Evolutionary conservation across 2,329 filamentous ascomycete species (phyloP).

Genomic region (Aspergillus flavus): DNA sequence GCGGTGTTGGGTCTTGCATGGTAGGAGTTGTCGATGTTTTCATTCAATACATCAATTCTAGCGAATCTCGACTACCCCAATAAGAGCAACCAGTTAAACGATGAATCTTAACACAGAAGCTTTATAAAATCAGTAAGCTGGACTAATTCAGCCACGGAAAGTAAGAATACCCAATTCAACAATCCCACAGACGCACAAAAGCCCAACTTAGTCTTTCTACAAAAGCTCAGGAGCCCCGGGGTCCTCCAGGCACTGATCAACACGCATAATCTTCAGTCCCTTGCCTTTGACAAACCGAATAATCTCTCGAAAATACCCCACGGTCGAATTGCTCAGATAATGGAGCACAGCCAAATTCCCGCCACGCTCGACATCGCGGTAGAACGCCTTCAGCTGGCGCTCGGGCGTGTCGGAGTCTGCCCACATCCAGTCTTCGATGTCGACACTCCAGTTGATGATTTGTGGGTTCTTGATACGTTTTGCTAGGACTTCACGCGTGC

Average conservation of each 20-base stretch:
- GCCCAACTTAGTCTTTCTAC: neutral
- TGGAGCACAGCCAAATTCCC: constrained; percentile 70
- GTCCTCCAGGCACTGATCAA: constrained; percentile 68
- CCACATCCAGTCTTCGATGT: constrained; percentile 73
- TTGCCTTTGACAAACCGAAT: constrained; percentile 65
- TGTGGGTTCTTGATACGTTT: constrained; percentile 55
- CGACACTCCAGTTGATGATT: constrained; percentile 69
- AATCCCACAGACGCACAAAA: neutral
- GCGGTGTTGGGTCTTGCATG: neutral
- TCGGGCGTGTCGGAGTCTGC: constrained; percentile 63
- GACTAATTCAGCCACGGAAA: neutral
- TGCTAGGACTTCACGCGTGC: constrained; percentile 65
- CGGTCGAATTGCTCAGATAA: constrained; percentile 67
- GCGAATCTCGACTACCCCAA: neutral
- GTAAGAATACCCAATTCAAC: neutral
- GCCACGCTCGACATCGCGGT: constrained; percentile 63
- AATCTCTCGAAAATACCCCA: constrained; percentile 65
- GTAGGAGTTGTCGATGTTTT: neutral
- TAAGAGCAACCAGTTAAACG: neutral
- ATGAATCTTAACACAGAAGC: neutral
- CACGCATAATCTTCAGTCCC: constrained; percentile 66
- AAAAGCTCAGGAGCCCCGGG: constrained; percentile 36
- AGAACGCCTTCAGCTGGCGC: constrained; percentile 68
- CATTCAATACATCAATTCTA: neutral
- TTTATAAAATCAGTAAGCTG: neutral